Evolutionary conservation across 352 stramenopile genomes (phyloP), one percentile per base, ranked within the genome.

Genomic region (Globisporangium canariense): DNA sequence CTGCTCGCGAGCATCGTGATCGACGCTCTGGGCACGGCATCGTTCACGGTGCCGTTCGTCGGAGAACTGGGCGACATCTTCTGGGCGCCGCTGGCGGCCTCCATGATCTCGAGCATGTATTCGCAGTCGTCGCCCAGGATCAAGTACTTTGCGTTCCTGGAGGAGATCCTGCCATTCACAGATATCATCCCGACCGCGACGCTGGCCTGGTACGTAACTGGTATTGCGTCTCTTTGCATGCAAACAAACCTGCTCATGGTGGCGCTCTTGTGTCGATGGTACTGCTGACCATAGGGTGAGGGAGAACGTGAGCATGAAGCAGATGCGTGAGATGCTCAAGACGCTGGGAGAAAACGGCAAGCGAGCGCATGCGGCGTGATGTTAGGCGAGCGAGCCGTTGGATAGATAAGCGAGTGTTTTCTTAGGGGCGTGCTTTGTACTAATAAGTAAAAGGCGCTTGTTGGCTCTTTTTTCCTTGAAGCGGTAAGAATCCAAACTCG

Each of bases 111-210:
- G 34, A 83, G 79, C 14, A 86, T 98, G 76, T 99, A 98, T 69
- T 88, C 91, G 55, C 72, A 90, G 7, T 89, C 83, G 8, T 86
- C 75, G 41, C 91, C 90, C 8, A 90, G 79, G 49, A 73, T 88
- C 41, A 97, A 97, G 68, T 97, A 98, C 64, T 50, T 98, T 32
- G 79, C 74, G 3, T 86, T 92, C 60, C 18, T 93, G 2, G 86
- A 95, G 49, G 86, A 97, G 61, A 13, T 94, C 16, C 66, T 99
- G 53, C 96, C 96, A 1, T 98, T 99, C 76, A 98, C 96, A 13
- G 96, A 99, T 71, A 82, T 97, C 41, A 89, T 99, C 47, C 96
- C 96, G 11, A 96, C 89, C n/a, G 96, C 94, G 10, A 98, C 90
- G 2, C 62, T 98, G 40, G 93, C 91, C 11, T 99, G 94, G 93